A percentile compares a stretch with the other conserved stretches of the same genome.
Evolutionary conservation across 139 green algal species (phyloP).

Genomic region (Auxenochlorella pyrenoidosa): DNA sequence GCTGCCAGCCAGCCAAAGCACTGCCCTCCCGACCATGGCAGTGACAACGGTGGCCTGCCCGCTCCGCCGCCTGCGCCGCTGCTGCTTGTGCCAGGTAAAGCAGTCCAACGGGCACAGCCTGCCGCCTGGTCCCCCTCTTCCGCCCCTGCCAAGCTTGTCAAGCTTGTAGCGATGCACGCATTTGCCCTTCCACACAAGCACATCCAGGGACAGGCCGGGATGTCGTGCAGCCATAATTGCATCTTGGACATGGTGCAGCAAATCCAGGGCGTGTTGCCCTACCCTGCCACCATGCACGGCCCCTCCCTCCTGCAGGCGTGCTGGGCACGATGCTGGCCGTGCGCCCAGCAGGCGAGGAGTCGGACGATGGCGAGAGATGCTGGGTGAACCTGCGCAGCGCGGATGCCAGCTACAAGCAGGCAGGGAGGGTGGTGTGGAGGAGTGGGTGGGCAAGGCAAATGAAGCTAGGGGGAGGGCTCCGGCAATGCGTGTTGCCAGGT

Average conservation of each 20-base stretch:
- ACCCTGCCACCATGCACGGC: too few species aligned
- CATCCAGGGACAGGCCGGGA: too few species aligned
- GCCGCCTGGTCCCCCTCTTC: background rate
- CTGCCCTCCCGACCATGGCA: background rate
- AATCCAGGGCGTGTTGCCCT: too few species aligned
- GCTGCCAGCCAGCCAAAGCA: too few species aligned
- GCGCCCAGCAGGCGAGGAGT: background rate
- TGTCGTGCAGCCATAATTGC: background rate
- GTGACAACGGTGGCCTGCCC: background rate
- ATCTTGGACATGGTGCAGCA: background rate
- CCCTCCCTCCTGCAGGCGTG: slow-evolving; percentile 2
- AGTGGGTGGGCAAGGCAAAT: too few species aligned
- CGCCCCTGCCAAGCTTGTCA: too few species aligned
- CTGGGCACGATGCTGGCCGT: slow-evolving; percentile 26
- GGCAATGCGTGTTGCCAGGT: too few species aligned
- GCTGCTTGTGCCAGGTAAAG: slow-evolving; percentile 11
- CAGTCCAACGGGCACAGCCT: background rate
- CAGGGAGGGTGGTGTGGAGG: too few species aligned
- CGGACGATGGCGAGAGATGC: slow-evolving; percentile 13
- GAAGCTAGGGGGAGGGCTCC: too few species aligned
- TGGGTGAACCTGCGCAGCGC: slow-evolving; percentile 31
- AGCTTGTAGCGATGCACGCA: background rate
- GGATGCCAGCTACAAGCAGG: slow-evolving; percentile 5
- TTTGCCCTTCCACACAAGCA: too few species aligned
- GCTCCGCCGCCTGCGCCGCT: slow-evolving; percentile 1